Conservation (phyloP, 352 stramenopile genomes). For the Globisporangium megalacanthum region DNA sequence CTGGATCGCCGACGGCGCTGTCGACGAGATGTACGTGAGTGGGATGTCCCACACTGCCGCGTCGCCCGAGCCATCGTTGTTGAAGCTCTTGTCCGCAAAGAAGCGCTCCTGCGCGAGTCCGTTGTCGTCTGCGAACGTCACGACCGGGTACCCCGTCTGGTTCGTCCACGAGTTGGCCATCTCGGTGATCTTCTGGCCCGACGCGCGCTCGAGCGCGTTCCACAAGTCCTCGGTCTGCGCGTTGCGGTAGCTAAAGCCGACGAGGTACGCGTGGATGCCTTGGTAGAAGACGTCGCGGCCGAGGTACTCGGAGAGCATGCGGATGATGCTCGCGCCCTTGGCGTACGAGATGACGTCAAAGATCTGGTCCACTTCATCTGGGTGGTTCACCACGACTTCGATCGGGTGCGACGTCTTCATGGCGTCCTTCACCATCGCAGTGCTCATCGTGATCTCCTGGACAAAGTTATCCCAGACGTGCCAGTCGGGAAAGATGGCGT, state of each 20-base stretch:
- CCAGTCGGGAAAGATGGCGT: conserved; percentile 93
- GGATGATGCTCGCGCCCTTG: conserved; percentile 83
- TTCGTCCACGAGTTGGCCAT: conserved; percentile 94
- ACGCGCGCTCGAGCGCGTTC: conserved; percentile 88
- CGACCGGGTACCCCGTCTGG: conserved; percentile 92
- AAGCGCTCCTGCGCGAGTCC: conserved; percentile 91
- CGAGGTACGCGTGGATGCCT: conserved; percentile 93
- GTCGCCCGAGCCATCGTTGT: conserved; percentile 52
- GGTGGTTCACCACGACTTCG: conserved; percentile 91
- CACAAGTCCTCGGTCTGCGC: conserved; percentile 95
- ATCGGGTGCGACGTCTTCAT: conserved; percentile 91
- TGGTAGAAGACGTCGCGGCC: conserved; percentile 63
- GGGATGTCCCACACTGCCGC: conserved; percentile 85
- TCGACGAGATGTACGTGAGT: conserved; percentile 59
- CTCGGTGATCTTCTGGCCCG: conserved; percentile 83
- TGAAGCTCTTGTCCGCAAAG: conserved; percentile 72
- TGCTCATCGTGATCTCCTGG: conserved; percentile 51
- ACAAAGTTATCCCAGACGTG: conserved; percentile 96
- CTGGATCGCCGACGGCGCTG: conserved; percentile 34
- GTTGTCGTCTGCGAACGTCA: conserved; percentile 77
- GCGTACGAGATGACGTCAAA: conserved; percentile 98
- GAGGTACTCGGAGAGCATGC: conserved; percentile 71
- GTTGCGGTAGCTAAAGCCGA: conserved; percentile 93
- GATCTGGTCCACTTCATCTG: conserved; percentile 95
- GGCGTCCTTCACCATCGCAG: conserved; percentile 91